Percentiles rank a stretch among this genome's conserved stretches.
Evolutionary conservation across 805 yeast species (phyloP).

Genomic region (Yarrowia osloensis): DNA sequence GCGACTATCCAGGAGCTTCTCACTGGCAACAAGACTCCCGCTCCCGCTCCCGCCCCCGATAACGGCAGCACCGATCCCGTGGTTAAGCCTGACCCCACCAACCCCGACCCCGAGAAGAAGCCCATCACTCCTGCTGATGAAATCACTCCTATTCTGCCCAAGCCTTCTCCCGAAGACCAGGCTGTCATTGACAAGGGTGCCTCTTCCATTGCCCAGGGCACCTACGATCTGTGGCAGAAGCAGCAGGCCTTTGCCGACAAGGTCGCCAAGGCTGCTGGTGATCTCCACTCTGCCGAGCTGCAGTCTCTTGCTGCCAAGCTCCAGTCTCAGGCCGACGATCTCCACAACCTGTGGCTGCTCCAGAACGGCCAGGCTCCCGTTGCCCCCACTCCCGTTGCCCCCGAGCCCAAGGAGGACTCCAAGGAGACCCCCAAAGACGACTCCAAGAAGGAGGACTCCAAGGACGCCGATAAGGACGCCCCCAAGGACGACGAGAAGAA

Average conservation of each 20-base stretch:
- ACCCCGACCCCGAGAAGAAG: too few species aligned
- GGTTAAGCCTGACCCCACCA: too few species aligned
- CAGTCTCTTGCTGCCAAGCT: neutral
- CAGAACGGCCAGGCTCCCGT: neutral
- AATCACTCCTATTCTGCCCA: neutral
- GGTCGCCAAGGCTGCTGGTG: neutral
- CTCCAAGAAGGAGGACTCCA: neutral
- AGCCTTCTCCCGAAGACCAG: neutral
- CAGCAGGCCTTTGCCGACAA: constrained; percentile 1
- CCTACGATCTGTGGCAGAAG: constrained; percentile 8
- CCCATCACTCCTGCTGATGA: neutral
- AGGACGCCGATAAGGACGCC: neutral
- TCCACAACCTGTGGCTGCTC: constrained; percentile 1
- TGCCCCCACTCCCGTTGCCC: neutral
- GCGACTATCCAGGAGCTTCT: neutral
- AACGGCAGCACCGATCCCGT: too few species aligned
- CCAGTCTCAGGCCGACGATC: constrained; percentile 1
- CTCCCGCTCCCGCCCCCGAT: neutral
- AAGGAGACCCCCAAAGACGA: neutral
- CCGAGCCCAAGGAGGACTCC: neutral
- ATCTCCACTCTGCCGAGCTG: neutral
- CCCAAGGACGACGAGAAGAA: too few species aligned
- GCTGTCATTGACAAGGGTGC: neutral
- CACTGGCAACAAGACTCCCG: neutral
- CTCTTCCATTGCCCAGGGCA: neutral